Base-by-base conservation (phyloP, 345 rosid genomes). In the Moringa oleifera region DNA sequence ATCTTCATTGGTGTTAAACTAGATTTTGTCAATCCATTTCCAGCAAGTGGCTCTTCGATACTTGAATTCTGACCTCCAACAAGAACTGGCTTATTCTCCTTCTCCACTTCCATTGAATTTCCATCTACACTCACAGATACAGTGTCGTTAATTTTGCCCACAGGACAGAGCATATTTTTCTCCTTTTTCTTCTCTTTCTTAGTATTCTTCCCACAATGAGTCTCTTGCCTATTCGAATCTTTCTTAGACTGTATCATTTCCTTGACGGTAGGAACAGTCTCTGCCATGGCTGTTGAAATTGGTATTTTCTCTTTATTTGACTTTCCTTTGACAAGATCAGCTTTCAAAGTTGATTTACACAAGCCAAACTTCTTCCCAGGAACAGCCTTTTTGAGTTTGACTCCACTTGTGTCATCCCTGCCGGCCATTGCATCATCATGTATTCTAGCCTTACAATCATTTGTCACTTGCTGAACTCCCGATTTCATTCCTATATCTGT, bases 51-150 rank as follows among this genome's bases (percentile, higher is more conserved):
- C 46, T 73, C 65, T 25, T 56, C 65, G 0, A 16, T 37, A 59
- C 56, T 65, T 18, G 21, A 57, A 64, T 54, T 57, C 65, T 71
- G 59, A 58, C 73, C 53, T 53, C 52, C 61, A 21, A 56, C 76
- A 57, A 50, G 51, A 64, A 78, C 70, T 52, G 76, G 76, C 41
- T 19, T 55, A 36, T 80, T 79, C 75, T 87, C 91, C 55, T 76
- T 69, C 58, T 66, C 81, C 22, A 12, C 64, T 25, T 73, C 77
- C 64, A 58, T 23, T 47, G 74, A 68, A 31, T 56, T 28, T 36
- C 20, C 52, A 31, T 67, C 18, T 33, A 57, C 67, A 57, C 25
- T 69, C 13, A 53, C 55, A 49, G 71, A 51, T 41, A n/a, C 60
- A 23, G 20, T 62, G 56, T 61, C 20, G 13, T 63, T 69, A 15